Base-by-base conservation (phyloP, 2,329 filamentous ascomycete species). In the Talaromyces marneffei region DNA sequence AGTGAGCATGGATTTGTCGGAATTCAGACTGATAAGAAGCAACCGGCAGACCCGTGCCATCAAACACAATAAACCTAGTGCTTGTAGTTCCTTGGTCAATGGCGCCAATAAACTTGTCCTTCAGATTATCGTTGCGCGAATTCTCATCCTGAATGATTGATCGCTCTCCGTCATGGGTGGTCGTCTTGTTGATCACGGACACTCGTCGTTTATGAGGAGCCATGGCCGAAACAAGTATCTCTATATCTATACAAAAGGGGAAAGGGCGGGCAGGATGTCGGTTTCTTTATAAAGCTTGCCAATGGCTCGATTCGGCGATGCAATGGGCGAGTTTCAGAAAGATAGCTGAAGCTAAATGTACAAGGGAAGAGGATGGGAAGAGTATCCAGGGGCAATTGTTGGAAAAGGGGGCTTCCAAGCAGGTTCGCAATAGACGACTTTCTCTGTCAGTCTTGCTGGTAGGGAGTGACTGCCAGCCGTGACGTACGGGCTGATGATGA, bases 11-110 rank as follows among this genome's bases (percentile, higher is more conserved):
- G 62, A 88, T 84, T 72, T 96, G 92, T 66, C 86, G 85, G 71
- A 96, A 92, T 73, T 95, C 91, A 66, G 92, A 86, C 77, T 96
- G 92, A 73, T 96, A 91, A 67, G 86, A 87, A 39, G 89, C 91
- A 48, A 94, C 84, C 3, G 90, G 89, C 62, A 89, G 86, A 60
- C 92, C 91, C 44, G 84, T 78, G 65, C 85, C 86, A 75, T 96
- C 87, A 78, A 96, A 96, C 71, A 97, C 92, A 68, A 96, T 84
- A 77, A 96, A 96, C 39, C 92, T 85, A 35, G 91, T 90, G 62
- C 89, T 93, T 33, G 92, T 96, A 12, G 92, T 96, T 62, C 92
- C 92, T 71, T 95, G 91, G 72, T 96, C 92, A 72, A 96, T 92
- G 67, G 89, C 90, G 63, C 91, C 92, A 63, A 96, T 87, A 70